Evolutionary conservation across 495 filamentous ascomycete genomes (phyloP).

Genomic region (Talaromyces adpressus): DNA sequence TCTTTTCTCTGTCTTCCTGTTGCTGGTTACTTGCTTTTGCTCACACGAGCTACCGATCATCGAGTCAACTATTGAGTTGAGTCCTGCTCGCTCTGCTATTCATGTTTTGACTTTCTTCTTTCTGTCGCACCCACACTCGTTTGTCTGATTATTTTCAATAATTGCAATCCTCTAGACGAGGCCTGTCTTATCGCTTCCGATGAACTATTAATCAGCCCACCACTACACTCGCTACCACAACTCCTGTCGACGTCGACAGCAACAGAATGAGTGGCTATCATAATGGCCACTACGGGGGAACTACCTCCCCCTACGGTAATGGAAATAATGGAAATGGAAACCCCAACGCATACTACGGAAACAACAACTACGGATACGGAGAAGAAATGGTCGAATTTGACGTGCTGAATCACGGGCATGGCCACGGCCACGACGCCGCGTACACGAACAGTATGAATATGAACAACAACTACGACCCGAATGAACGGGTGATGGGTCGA

Average conservation of each 20-base stretch:
- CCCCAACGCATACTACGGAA: constrained; percentile 2
- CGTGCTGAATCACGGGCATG: constrained; percentile 11
- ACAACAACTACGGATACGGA: constrained; percentile 9
- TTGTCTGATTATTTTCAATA: background rate
- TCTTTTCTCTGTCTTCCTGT: background rate
- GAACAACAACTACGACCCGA: background rate
- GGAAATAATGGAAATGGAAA: background rate
- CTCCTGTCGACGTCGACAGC: background rate
- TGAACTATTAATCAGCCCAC: background rate
- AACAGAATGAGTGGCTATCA: constrained; percentile 2
- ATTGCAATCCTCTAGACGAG: background rate
- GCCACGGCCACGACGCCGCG: constrained; percentile 9
- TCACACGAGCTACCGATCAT: background rate
- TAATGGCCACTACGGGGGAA: background rate
- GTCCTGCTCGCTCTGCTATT: background rate
- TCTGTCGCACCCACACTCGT: background rate
- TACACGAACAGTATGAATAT: constrained; percentile 3
- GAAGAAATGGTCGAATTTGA: constrained; percentile 25
- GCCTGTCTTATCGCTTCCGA: background rate
- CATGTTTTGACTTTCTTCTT: background rate
- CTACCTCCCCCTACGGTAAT: background rate
- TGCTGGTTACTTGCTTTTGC: background rate
- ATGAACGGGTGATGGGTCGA: background rate
- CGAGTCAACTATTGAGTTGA: background rate
- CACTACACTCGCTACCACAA: background rate